Conservation (phyloP, 2,329 filamentous ascomycete genomes). For the Colletotrichum orbiculare region DNA sequence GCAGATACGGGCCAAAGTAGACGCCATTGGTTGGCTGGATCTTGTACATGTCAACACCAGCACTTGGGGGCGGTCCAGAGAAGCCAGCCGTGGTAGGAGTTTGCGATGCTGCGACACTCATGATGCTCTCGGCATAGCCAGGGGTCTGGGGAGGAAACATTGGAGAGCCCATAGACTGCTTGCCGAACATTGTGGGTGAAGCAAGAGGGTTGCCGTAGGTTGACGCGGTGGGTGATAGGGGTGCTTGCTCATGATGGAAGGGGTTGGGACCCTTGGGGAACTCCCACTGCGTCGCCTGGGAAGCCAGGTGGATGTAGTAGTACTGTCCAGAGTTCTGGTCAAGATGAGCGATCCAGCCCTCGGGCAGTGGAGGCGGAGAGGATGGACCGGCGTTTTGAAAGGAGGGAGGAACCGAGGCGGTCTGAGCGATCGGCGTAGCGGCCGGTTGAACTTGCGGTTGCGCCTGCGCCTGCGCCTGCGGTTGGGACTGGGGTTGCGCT, state of each 20-base stretch:
- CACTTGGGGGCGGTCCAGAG: slow-evolving; percentile 85
- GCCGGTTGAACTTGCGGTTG: slow-evolving; percentile 7
- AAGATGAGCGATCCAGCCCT: slow-evolving; percentile 97
- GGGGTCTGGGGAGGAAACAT: slow-evolving; percentile 86
- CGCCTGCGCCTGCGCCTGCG: slow-evolving; percentile 6
- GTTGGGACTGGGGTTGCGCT: neutral
- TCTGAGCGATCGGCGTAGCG: slow-evolving; percentile 20
- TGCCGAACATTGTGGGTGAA: slow-evolving; percentile 72
- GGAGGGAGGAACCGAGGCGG: slow-evolving; percentile 54
- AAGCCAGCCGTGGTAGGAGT: slow-evolving; percentile 86
- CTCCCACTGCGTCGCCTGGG: slow-evolving; percentile 98
- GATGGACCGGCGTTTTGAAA: slow-evolving; percentile 68
- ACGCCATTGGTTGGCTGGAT: slow-evolving; percentile 94
- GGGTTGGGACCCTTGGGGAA: slow-evolving; percentile 97
- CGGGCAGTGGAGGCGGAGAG: slow-evolving; percentile 91
- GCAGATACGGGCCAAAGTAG: slow-evolving; percentile 95
- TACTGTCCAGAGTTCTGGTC: slow-evolving; percentile 97
- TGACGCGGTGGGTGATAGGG: slow-evolving; percentile 83
- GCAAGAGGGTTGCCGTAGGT: slow-evolving; percentile 79
- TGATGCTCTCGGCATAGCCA: slow-evolving; percentile 86
- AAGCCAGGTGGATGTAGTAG: slow-evolving; percentile 97
- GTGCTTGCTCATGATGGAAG: slow-evolving; percentile 82
- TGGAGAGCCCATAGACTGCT: slow-evolving; percentile 80
- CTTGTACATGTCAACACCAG: slow-evolving; percentile 94
- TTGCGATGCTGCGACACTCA: slow-evolving; percentile 80